phyloP scores from a whole-genome alignment of 169 alveolate species.

The Plasmodium malariae region DNA sequence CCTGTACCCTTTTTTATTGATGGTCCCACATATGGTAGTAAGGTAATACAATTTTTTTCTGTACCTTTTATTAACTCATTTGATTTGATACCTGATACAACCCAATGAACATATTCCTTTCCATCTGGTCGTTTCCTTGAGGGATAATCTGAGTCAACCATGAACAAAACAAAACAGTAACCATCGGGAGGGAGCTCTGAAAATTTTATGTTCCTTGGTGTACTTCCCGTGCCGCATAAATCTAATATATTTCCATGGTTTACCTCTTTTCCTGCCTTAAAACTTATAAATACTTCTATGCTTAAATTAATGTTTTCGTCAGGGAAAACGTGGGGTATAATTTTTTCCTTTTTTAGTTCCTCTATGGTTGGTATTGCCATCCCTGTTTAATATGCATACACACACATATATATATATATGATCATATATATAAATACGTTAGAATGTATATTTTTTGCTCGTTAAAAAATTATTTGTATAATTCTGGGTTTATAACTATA shows the following conservation, averaged over 20 bases:
- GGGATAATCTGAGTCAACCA: slow-evolving; percentile 74
- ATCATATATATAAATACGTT: no score
- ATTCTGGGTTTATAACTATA: no score
- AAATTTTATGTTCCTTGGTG: slow-evolving; percentile 65
- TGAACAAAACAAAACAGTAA: slow-evolving; percentile 65
- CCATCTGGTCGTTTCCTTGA: slow-evolving; percentile 76
- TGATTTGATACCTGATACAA: slow-evolving; percentile 70
- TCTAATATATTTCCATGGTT: slow-evolving; percentile 57
- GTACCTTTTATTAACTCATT: slow-evolving; percentile 73
- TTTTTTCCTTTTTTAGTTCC: slow-evolving; percentile 69
- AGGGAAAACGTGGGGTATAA: slow-evolving; percentile 71
- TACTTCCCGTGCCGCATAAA: slow-evolving; percentile 70
- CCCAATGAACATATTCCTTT: slow-evolving; percentile 72
- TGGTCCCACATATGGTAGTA: slow-evolving; percentile 73
- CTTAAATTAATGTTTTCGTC: slow-evolving; percentile 44
- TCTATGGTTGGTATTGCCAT: slow-evolving; percentile 66
- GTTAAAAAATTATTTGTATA: no score
- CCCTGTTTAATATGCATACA: no score
- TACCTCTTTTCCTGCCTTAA: slow-evolving; percentile 75
- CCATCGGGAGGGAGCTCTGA: slow-evolving; percentile 76
- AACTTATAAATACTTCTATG: slow-evolving; percentile 43
- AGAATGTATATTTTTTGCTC: no score
- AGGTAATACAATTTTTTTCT: slow-evolving; percentile 42
- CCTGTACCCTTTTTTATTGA: slow-evolving; percentile 76
- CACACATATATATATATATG: no score